phyloP scores from a whole-genome alignment of 768 basidiomycete species.

The Lyophyllum decastes region DNA sequence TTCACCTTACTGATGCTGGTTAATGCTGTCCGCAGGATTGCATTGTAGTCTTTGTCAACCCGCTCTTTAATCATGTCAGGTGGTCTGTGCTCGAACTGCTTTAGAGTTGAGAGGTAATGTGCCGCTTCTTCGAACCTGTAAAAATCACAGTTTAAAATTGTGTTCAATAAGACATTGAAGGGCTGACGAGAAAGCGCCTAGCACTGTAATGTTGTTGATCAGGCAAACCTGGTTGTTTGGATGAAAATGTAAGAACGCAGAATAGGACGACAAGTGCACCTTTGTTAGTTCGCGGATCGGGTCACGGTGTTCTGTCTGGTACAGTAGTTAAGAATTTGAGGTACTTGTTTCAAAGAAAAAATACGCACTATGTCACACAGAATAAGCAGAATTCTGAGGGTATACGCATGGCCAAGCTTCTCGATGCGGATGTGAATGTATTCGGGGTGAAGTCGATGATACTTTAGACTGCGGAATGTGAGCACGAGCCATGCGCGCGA shows the following conservation, averaged over 20 bases:
- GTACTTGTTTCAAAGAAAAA: neutral
- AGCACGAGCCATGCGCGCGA: neutral
- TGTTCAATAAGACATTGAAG: neutral
- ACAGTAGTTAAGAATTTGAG: neutral
- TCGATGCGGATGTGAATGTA: conserved; percentile 93
- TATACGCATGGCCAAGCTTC: conserved; percentile 79
- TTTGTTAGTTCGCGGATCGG: conserved; percentile 92
- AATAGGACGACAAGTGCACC: conserved; percentile 32
- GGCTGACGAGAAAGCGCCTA: conserved; percentile 88
- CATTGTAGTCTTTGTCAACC: conserved; percentile 83
- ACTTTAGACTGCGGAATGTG: conserved; percentile 64
- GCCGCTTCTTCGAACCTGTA: conserved; percentile 87
- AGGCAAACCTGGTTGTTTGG: conserved; percentile 61
- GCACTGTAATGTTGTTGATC: conserved; percentile 90
- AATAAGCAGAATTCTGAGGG: conserved; percentile 81
- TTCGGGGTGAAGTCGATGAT: conserved; percentile 96
- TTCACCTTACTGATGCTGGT: conserved; percentile 94
- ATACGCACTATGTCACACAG: conserved; percentile 86
- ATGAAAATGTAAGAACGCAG: neutral
- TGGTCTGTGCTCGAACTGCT: conserved; percentile 91
- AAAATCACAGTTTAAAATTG: neutral
- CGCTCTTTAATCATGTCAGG: conserved; percentile 95
- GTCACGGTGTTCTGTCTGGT: conserved; percentile 87
- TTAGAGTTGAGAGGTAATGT: conserved; percentile 87
- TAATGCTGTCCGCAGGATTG: conserved; percentile 77